phyloP scores from a whole-genome alignment of 2,329 filamentous ascomycete genomes.

The Paraphoma chrysanthemicola region DNA sequence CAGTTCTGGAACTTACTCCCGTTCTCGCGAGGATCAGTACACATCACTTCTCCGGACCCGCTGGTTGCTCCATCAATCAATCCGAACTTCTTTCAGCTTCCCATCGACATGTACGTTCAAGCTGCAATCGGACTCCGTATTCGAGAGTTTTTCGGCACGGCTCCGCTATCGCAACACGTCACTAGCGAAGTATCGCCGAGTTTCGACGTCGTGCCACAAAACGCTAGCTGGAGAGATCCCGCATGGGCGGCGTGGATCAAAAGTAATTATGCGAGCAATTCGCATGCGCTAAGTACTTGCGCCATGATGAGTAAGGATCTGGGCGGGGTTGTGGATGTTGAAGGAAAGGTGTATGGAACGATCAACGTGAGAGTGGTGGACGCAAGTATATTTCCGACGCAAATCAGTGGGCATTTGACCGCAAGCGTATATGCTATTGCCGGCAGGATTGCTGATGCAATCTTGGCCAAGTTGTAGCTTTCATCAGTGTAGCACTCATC shows the following conservation, averaged over 20 bases:
- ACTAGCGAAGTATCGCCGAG: conserved; percentile 28
- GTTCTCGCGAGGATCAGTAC: conserved; percentile 44
- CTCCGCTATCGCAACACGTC: conserved; percentile 31
- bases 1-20: conserved; percentile 50
- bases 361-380: conserved; percentile 46
- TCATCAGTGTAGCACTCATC: neutral
- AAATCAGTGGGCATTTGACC: conserved; percentile 45
- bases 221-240: conserved; percentile 18
- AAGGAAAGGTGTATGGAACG: conserved; percentile 43
- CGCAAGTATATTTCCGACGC: conserved; percentile 45
- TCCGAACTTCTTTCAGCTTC: conserved; percentile 52
- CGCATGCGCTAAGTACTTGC: conserved; percentile 43
- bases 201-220: conserved; percentile 25
- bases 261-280: conserved; percentile 28
- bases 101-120: conserved; percentile 47
- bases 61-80: conserved; percentile 49
- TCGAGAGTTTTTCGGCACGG: conserved; percentile 36
- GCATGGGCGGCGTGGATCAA: conserved; percentile 35
- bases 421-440: conserved; percentile 48
- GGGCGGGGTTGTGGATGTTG: conserved; percentile 43
- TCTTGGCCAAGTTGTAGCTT: conserved; percentile 5
- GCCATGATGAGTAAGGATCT: conserved; percentile 42
- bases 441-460: conserved; percentile 40
- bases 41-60: conserved; percentile 40
- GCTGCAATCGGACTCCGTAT: conserved; percentile 41